A percentile compares a stretch with the other conserved stretches of the same genome.
Conservation (phyloP, 2,329 filamentous ascomycete species). For the Pseudogymnoascus sp. region DNA sequence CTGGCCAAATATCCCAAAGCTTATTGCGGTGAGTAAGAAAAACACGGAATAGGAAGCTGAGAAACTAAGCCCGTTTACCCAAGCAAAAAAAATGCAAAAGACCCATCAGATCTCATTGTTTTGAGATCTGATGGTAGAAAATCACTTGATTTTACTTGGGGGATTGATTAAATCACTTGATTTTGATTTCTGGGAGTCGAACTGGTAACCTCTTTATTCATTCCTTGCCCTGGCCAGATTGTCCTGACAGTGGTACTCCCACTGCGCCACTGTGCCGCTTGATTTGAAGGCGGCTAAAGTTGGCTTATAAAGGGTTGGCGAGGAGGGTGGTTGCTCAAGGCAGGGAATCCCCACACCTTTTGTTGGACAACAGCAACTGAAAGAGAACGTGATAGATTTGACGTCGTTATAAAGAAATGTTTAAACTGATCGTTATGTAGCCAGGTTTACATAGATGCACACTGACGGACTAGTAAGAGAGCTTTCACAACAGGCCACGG, state of each 20-base stretch:
- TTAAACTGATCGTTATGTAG: neutral
- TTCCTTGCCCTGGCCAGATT: neutral
- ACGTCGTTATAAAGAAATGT: neutral
- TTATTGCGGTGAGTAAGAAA: too few species aligned
- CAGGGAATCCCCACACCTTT: neutral
- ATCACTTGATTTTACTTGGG: neutral
- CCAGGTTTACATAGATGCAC: neutral
- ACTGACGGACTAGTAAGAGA: neutral
- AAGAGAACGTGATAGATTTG: neutral
- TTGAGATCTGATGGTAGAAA: neutral
- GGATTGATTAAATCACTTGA: too few species aligned
- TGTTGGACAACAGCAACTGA: neutral
- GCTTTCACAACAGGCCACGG: too few species aligned
- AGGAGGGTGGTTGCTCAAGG: neutral
- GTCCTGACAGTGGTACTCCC: neutral
- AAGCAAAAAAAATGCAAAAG: neutral
- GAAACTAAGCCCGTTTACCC: neutral
- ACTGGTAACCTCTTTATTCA: neutral
- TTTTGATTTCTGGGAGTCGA: neutral
- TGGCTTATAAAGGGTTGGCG: neutral
- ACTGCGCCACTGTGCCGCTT: neutral
- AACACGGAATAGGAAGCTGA: too few species aligned
- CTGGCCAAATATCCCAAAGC: neutral
- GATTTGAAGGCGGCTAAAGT: neutral
- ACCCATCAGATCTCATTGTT: neutral